Percentiles rank a stretch among this genome's conserved stretches.
phyloP scores from a whole-genome alignment of 1,284 basidiomycete species.

The Volvariella volvacea region DNA sequence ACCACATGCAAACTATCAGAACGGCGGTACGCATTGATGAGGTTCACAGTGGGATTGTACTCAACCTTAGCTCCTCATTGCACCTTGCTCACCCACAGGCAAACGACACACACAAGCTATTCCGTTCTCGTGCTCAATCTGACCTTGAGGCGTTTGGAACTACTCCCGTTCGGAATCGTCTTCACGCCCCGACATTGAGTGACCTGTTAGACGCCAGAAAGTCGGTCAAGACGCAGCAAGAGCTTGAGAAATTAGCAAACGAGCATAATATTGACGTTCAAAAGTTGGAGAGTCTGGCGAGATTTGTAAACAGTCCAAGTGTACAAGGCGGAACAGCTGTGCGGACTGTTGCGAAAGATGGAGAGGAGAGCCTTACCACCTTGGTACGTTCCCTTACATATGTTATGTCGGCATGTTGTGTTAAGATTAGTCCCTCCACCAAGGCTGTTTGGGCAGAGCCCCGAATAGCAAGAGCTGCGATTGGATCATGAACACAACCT shows the following conservation, averaged over 20 bases:
- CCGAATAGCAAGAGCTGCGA: constrained; percentile 3
- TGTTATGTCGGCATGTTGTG: neutral
- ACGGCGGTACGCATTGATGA: constrained; percentile 38
- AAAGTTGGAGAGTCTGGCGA: constrained; percentile 45
- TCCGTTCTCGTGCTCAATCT: constrained; percentile 45
- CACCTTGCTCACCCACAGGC: constrained; percentile 14
- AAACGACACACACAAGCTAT: constrained; percentile 35
- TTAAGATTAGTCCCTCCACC: neutral
- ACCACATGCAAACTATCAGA: constrained; percentile 50
- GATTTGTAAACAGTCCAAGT: constrained; percentile 68
- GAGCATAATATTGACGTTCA: constrained; percentile 53
- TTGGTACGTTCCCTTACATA: neutral
- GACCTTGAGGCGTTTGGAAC: constrained; percentile 45
- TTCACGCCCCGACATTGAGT: constrained; percentile 51
- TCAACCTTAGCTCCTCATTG: constrained; percentile 1
- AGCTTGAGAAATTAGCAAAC: constrained; percentile 43
- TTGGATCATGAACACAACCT: constrained; percentile 2
- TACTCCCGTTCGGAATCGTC: constrained; percentile 33
- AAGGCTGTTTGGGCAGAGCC: neutral
- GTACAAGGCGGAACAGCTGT: constrained; percentile 44
- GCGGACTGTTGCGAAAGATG: constrained; percentile 45
- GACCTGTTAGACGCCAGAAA: constrained; percentile 67
- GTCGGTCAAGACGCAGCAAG: constrained; percentile 30
- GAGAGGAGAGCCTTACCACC: constrained; percentile 36
- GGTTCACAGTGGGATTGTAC: neutral